Percentiles rank a stretch among this genome's conserved stretches.
phyloP scores from a whole-genome alignment of 2,329 filamentous ascomycete species.

The Fusarium globosum region DNA sequence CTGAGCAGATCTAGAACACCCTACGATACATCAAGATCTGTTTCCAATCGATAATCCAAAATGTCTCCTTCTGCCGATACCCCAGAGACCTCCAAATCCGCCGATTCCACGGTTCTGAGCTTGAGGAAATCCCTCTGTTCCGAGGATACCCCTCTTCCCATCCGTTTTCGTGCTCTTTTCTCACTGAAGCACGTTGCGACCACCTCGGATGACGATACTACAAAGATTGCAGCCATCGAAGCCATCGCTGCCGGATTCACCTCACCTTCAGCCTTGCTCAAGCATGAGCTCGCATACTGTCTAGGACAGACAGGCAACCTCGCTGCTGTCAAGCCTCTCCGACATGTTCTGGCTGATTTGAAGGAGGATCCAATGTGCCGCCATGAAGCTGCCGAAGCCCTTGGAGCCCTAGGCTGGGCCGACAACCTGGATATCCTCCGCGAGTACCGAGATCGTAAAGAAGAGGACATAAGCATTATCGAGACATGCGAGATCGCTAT shows the following conservation, averaged over 20 bases:
- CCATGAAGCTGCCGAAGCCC: conserved; percentile 94
- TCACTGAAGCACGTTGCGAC: conserved; percentile 94
- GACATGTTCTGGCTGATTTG: conserved; percentile 78
- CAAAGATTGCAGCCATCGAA: conserved; percentile 66
- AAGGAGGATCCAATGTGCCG: conserved; percentile 94
- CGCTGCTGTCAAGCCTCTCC: conserved; percentile 78
- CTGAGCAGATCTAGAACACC: conserved; percentile 22
- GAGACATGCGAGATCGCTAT: conserved; percentile 99
- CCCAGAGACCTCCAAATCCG: conserved; percentile 35
- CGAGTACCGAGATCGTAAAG: conserved; percentile 77
- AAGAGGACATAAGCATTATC: conserved; percentile 82
- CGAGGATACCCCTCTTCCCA: conserved; percentile 83
- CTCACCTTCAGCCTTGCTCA: conserved; percentile 88
- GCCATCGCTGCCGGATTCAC: conserved; percentile 90
- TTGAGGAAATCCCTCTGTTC: conserved; percentile 82
- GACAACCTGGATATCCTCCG: conserved; percentile 79
- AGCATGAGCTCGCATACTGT: conserved; percentile 98
- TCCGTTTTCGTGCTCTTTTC: conserved; percentile 96
- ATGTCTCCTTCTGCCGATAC: conserved; percentile 45
- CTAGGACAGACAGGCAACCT: conserved; percentile 88
- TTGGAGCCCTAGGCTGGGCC: conserved; percentile 84
- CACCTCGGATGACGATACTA: conserved; percentile 70
- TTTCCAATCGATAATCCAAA: conserved; percentile 28
- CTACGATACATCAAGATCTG: conserved; percentile 24
- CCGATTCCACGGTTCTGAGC: conserved; percentile 63